Conservation (phyloP, 1,284 basidiomycete species). For the Tilletia horrida region DNA sequence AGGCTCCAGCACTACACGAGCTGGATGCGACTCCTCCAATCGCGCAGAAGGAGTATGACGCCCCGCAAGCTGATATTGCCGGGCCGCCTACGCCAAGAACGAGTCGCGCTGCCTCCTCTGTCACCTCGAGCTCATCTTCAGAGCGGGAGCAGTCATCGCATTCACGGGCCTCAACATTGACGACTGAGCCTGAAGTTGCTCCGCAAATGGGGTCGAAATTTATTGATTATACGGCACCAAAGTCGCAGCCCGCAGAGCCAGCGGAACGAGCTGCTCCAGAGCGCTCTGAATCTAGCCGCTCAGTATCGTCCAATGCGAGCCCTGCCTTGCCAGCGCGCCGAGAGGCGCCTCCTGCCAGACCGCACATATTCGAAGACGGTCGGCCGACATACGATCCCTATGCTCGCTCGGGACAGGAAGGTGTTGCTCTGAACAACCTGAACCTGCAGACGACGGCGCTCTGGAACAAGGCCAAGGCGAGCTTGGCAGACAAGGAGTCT, state of each 20-base stretch:
- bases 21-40: not conserved
- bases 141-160: not conserved
- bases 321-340: not conserved
- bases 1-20: not conserved
- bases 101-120: not conserved
- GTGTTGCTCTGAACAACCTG: not conserved
- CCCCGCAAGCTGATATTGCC: too few relatives aligned
- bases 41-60: not conserved
- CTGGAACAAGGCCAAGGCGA: slow-evolving; percentile 50
- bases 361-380: slow-evolving; percentile 16
- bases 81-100: not conserved
- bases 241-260: too few relatives aligned
- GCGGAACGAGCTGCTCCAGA: too few relatives aligned
- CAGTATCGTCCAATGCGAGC: too few relatives aligned
- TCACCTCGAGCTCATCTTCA: not conserved
- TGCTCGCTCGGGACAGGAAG: not conserved
- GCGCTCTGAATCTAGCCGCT: too few relatives aligned
- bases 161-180: not conserved
- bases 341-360: slow-evolving; percentile 7
- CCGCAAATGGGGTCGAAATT: not conserved
- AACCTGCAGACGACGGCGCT: not conserved
- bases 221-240: too few relatives aligned
- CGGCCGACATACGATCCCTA: slow-evolving; percentile 8
- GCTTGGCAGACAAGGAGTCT: slow-evolving; percentile 49
- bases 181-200: not conserved